Evolutionary conservation across 345 rosid genomes (phyloP).

Genomic region (Lepidium sativum): DNA sequence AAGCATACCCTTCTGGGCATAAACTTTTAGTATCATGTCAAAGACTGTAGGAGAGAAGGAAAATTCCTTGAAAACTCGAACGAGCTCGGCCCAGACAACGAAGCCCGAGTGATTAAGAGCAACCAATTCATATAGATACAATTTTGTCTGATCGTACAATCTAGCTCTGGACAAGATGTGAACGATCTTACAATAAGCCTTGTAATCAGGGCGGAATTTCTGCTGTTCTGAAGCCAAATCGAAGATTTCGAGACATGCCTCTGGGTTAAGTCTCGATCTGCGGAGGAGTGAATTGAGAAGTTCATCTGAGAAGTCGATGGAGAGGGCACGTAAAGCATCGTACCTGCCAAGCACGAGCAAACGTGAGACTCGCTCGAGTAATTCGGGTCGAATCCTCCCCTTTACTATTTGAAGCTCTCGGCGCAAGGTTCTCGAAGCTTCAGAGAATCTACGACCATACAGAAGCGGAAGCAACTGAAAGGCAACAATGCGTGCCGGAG

Average conservation of each 20-base stretch:
- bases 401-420: conserved; percentile 59
- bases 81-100: conserved; percentile 56
- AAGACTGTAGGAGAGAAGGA: conserved; percentile 61
- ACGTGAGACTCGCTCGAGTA: conserved; percentile 59
- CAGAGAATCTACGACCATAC: conserved; percentile 25
- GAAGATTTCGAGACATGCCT: conserved; percentile 59
- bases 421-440: conserved; percentile 25
- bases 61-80: conserved; percentile 41
- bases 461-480: conserved; percentile 25
- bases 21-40: conserved; percentile 74
- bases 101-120: conserved; percentile 31
- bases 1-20: conserved; percentile 48
- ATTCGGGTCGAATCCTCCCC: conserved; percentile 46
- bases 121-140: conserved; percentile 42
- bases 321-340: conserved; percentile 46
- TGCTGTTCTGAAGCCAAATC: conserved; percentile 52
- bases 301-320: conserved; percentile 52
- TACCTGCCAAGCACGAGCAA: conserved; percentile 55
- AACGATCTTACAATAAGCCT: conserved; percentile 60
- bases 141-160: conserved; percentile 53
- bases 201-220: conserved; percentile 46
- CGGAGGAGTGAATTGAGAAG: conserved; percentile 62
- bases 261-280: conserved; percentile 47
- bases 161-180: conserved; percentile 75
- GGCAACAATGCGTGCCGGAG: conserved; percentile 19